Evolutionary conservation across 495 filamentous ascomycete species (phyloP).

Genomic region (Extremus antarcticus): DNA sequence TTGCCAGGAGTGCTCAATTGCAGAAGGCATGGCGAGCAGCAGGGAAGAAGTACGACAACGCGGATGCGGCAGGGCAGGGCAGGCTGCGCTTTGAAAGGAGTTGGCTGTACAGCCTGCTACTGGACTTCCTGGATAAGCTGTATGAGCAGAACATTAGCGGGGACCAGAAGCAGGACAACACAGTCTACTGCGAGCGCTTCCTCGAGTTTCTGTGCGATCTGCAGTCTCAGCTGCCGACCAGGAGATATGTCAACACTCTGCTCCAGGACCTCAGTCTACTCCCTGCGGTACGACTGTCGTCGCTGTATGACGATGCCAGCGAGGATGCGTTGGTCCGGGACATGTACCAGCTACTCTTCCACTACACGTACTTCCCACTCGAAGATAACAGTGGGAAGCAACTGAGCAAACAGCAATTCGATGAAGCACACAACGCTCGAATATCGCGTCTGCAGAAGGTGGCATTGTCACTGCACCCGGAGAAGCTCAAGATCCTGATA

Average conservation of each 20-base stretch:
- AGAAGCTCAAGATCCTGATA: conserved; percentile 80
- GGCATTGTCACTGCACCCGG: conserved; percentile 73
- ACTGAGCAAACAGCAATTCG: conserved; percentile 57
- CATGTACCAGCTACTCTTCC: conserved; percentile 62
- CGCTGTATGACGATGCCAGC: conserved; percentile 59
- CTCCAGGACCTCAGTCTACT: conserved; percentile 86
- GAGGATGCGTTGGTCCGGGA: conserved; percentile 69
- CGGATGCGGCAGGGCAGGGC: conserved; percentile 66
- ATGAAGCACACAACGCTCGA: conserved; percentile 63
- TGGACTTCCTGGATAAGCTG: conserved; percentile 70
- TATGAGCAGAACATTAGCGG: conserved; percentile 41
- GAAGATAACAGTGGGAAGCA: conserved; percentile 83
- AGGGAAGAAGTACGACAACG: conserved; percentile 74
- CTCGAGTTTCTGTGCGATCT: conserved; percentile 84
- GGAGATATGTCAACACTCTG: conserved; percentile 85
- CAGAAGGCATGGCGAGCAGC: conserved; percentile 88
- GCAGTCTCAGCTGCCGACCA: conserved; percentile 84
- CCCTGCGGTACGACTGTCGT: conserved; percentile 68
- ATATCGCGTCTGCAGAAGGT: conserved; percentile 73
- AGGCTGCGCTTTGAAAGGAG: conserved; percentile 82
- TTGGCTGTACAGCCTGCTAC: conserved; percentile 79
- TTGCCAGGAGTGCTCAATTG: conserved; percentile 58
- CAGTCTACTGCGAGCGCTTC: conserved; percentile 84
- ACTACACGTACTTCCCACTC: conserved; percentile 80
- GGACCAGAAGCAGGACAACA: conserved; percentile 42